Percentiles rank a stretch among this genome's conserved stretches.
These are phyloP conservation scores for Podospora appendiculata DNA, from an alignment of 495 filamentous ascomycete genomes.

Conservation along the genomic window DNA sequence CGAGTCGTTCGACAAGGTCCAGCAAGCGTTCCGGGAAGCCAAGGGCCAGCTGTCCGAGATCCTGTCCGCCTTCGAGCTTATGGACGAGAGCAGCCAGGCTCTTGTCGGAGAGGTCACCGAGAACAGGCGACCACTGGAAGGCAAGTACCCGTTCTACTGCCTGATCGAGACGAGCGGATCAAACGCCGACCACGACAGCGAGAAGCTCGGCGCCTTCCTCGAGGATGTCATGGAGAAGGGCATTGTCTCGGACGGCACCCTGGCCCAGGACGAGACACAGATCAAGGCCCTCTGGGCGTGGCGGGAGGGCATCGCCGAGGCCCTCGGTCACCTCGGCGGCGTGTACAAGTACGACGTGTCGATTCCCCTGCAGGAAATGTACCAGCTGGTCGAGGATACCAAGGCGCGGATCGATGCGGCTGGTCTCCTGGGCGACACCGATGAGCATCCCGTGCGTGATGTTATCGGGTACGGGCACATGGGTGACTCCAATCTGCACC, in stretches of 20 bases:
- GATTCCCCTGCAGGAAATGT: slow-evolving; percentile 82
- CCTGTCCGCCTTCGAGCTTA: slow-evolving; percentile 93
- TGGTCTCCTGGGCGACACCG: slow-evolving; percentile 70
- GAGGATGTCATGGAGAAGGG: slow-evolving; percentile 81
- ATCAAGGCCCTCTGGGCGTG: slow-evolving; percentile 79
- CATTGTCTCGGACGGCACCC: slow-evolving; percentile 77
- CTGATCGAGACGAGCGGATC: slow-evolving; percentile 93
- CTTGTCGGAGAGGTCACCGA: slow-evolving; percentile 66
- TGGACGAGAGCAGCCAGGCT: slow-evolving; percentile 76
- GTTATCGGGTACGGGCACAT: slow-evolving; percentile 98
- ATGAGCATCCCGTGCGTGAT: slow-evolving; percentile 71
- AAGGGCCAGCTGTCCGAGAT: slow-evolving; percentile 89
- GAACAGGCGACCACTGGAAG: slow-evolving; percentile 72
- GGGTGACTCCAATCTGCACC: slow-evolving; percentile 90
- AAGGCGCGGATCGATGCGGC: slow-evolving; percentile 58
- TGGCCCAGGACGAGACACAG: slow-evolving; percentile 91
- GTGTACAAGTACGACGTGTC: slow-evolving; percentile 96
- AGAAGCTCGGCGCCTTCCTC: slow-evolving; percentile 79
- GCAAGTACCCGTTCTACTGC: slow-evolving; percentile 86
- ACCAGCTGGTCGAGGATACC: slow-evolving; percentile 79
- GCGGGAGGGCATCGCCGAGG: slow-evolving; percentile 88
- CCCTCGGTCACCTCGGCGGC: slow-evolving; percentile 81
- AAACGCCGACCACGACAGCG: slow-evolving; percentile 84
- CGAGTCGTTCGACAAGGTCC: slow-evolving; percentile 78
- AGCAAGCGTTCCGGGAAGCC: slow-evolving; percentile 72